Evolutionary conservation across 2,329 filamentous ascomycete genomes (phyloP).

Genomic region (Didymella arachidicola): DNA sequence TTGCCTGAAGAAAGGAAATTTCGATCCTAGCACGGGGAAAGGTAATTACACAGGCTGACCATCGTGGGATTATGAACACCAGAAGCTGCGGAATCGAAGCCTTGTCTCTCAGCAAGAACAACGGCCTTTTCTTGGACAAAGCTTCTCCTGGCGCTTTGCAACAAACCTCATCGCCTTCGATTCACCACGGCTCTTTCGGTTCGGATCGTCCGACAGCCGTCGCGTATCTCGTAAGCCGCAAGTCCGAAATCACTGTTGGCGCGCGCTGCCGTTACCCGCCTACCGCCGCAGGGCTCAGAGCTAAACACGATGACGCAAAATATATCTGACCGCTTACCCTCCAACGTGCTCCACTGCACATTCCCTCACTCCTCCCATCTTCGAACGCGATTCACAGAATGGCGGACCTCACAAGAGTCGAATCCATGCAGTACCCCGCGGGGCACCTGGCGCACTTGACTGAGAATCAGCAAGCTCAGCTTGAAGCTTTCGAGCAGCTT

Average conservation of each 20-base stretch:
- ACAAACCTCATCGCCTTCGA: not conserved
- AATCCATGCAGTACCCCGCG: constrained; percentile 67
- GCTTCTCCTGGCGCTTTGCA: not conserved
- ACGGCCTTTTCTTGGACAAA: not conserved
- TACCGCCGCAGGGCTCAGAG: constrained; percentile 31
- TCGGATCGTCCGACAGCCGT: constrained; percentile 24
- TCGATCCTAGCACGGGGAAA: not conserved
- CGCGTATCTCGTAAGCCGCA: constrained; percentile 25
- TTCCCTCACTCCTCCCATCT: not conserved
- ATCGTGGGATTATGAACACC: not conserved
- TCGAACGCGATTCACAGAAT: constrained; percentile 24
- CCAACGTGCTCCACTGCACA: constrained; percentile 6
- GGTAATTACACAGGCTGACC: not conserved
- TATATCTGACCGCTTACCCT: constrained; percentile 23
- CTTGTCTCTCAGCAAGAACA: not conserved
- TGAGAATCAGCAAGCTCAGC: constrained; percentile 69
- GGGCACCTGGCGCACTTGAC: constrained; percentile 85
- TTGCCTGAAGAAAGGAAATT: not conserved
- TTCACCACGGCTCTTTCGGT: constrained; percentile 21
- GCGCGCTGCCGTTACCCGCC: constrained; percentile 28
- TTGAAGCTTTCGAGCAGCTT: constrained; percentile 75
- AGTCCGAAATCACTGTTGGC: constrained; percentile 15
- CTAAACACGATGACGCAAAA: constrained; percentile 35
- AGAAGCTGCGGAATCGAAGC: constrained; percentile 6
- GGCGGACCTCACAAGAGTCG: constrained; percentile 48